Percentiles rank a stretch among this genome's conserved stretches.
These are phyloP conservation scores for Trametes sanguinea DNA, from an alignment of 768 basidiomycete species.

Conservation along the genomic window DNA sequence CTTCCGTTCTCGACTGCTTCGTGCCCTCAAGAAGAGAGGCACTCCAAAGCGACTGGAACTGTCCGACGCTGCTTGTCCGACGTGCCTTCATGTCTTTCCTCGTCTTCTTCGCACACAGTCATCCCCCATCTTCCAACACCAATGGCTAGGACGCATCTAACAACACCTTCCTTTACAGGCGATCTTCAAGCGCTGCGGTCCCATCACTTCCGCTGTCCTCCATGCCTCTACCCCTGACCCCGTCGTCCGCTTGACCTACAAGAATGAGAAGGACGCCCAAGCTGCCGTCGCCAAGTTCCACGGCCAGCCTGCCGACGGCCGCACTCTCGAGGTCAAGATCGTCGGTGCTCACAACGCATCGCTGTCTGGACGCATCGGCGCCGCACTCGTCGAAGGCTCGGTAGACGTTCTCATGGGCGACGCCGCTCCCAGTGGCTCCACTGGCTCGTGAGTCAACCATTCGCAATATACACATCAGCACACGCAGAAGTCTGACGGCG, in stretches of 20 bases:
- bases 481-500: neutral
- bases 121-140: neutral
- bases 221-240: slow-evolving; percentile 41
- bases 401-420: slow-evolving; percentile 60
- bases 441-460: slow-evolving; percentile 55
- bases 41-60: no score
- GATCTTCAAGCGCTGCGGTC: slow-evolving; percentile 81
- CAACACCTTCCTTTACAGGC: slow-evolving; percentile 39
- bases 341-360: slow-evolving; percentile 59
- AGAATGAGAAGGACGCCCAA: slow-evolving; percentile 58
- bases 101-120: no score
- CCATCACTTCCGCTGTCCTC: slow-evolving; percentile 49
- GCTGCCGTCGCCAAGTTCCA: slow-evolving; percentile 75
- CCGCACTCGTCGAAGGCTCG: slow-evolving; percentile 42
- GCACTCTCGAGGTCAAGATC: slow-evolving; percentile 63
- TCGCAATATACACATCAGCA: neutral
- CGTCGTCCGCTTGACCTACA: slow-evolving; percentile 73
- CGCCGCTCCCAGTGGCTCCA: slow-evolving; percentile 30
- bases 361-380: slow-evolving; percentile 57
- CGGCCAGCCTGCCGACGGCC: slow-evolving; percentile 81
- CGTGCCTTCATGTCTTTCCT: neutral
- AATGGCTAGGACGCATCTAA: neutral
- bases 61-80: no score
- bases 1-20: no score
- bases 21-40: no score